Base-by-base conservation (phyloP, 2,329 filamentous ascomycete species). In the Botryotinia narcissicola region DNA sequence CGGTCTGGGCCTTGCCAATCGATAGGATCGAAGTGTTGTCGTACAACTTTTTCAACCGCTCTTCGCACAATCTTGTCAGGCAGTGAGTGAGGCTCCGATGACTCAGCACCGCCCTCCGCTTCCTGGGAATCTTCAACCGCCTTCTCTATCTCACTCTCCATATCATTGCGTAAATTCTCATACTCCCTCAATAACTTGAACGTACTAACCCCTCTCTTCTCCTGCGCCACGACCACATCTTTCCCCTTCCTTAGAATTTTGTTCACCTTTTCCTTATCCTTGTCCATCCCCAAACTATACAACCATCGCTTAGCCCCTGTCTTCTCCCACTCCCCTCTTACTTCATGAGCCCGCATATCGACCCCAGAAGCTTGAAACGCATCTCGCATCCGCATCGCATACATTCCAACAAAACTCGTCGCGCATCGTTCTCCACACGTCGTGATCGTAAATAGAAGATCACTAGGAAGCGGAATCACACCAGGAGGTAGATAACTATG, bases 241-340 rank as follows among this genome's bases (percentile, higher is more conserved):
- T 22, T 42, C 22, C 35, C 48, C n/a, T 12, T 69, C 5, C 10
- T n/a, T 20, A 69, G 32, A 32, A 69, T 37, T 10, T 57, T 59
- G 1, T 42, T 42, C 48, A 69, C 48, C n/a, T 32, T 32, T 6
- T 25, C 37, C 18, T 57, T 69, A 69, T 57, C 48, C n/a, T 29
- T 59, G 32, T 69, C 51, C 48, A 22, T 22, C 48, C 66, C 66
- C 66, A 69, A 18, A 44, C 48, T 69, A n/a, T 29, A 57, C 9
- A 57, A 5, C 66, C 66, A 69, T 5, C 66, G 66, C 35, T 57
- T 69, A 12, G 18, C 66, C n/a, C 66, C 66, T 6, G 10, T 8
- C 37, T 57, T 69, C 22, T 69, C 66, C 66, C 66, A 57, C n/a
- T 69, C 48, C 14, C 66, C 66, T 32, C 18, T 69, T 1, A 69